Base-by-base conservation (phyloP, 495 filamentous ascomycete genomes). In the Aspergillus affinis region DNA sequence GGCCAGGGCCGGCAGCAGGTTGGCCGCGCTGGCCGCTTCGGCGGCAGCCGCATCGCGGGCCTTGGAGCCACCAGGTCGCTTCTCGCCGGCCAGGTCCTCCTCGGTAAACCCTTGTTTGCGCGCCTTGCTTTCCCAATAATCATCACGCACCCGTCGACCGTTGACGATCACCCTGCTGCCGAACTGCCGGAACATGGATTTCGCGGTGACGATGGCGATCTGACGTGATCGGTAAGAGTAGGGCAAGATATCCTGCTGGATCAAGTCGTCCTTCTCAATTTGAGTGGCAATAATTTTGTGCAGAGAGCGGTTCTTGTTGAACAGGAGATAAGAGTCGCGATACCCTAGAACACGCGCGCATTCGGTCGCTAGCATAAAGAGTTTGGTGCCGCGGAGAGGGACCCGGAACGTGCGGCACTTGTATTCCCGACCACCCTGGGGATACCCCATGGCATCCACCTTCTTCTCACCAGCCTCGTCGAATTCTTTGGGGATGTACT, bases 161-260 rank as follows among this genome's bases (percentile, higher is more conserved):
- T 90, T 88, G 5, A 88, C 85, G 58, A 99, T 95, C 44, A 99
- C 88, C 55, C 95, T 82, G 66, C 92, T 96, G n/a, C 94, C 94
- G 69, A 99, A 99, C 73, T 99, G 94, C 18, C 94, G 88, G 71
- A 98, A 99, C 94, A 99, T 99, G 50, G 94, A 97, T 61, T 90
- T 87, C n/a, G 94, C 94, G 4, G 94, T 97, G 29, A 99, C 94
- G 59, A 99, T 98, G 26, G 94, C 95, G 60, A 98, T 99, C 75
- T 99, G 94, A 46, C 94, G 88, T 7, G 94, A 99, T 20, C 95
- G 86, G 67, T 99, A 99, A 21, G 94, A 98, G 74, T 98, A 99
- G 0, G 95, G 95, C 29, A 99, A 77, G 55, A 98, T 92, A 67
- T 97, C 94, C 74, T 98, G 92, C 57, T 87, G 80, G 41, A 99